Evolutionary conservation across 345 rosid genomes (phyloP).

Genomic region (Citrus hindsii): DNA sequence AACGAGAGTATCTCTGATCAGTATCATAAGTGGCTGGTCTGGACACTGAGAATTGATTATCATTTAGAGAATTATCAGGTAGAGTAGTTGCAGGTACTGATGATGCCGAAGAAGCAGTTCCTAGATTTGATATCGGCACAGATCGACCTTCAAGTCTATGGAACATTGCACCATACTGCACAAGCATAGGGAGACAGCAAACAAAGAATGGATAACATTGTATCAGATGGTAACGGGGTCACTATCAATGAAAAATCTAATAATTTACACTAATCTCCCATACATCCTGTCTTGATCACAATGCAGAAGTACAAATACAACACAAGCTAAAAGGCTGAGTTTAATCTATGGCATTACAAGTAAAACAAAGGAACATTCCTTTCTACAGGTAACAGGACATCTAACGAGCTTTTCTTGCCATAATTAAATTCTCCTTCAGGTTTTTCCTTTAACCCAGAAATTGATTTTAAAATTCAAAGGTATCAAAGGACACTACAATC

Average conservation of each 20-base stretch:
- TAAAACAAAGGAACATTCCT: not conserved
- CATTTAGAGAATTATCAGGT: slow-evolving; percentile 34
- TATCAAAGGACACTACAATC: slow-evolving; percentile 1
- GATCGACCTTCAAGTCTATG: slow-evolving; percentile 47
- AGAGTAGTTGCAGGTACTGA: slow-evolving; percentile 24
- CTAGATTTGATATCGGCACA: slow-evolving; percentile 32
- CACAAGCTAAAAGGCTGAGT: not conserved
- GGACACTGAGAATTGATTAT: slow-evolving; percentile 35
- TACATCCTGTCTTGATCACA: not conserved
- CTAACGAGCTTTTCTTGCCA: not conserved
- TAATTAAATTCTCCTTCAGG: not conserved
- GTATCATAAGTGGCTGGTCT: slow-evolving; percentile 47
- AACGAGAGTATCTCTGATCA: slow-evolving; percentile 51
- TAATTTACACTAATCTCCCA: not conserved
- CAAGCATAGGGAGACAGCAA: slow-evolving; percentile 11
- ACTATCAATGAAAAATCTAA: not conserved
- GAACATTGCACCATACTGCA: slow-evolving; percentile 47
- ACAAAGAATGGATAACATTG: not conserved
- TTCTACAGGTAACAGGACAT: not conserved
- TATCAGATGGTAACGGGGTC: not conserved
- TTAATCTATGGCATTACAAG: not conserved
- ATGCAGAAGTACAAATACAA: not conserved
- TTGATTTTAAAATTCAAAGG: not conserved
- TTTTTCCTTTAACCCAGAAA: not conserved
- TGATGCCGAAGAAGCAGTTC: slow-evolving; percentile 37